Evolutionary conservation across 1,139 yeast species (phyloP).

Genomic region (Meyerozyma smithsonii): DNA sequence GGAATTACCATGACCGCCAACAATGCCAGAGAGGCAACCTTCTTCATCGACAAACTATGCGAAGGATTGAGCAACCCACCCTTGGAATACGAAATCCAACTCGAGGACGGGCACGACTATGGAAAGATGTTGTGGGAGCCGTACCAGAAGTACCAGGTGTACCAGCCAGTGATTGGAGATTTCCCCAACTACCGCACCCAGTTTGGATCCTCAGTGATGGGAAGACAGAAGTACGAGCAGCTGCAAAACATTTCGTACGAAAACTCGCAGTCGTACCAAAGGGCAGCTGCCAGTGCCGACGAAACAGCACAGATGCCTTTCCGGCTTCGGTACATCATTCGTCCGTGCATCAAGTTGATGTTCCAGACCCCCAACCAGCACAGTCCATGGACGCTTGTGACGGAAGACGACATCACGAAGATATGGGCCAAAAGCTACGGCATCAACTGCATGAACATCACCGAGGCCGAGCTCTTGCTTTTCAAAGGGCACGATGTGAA

Average conservation of each 20-base stretch:
- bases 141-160: slow-evolving; percentile 40
- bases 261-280: slow-evolving; percentile 24
- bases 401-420: slow-evolving; percentile 50
- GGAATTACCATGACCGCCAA: slow-evolving; percentile 52
- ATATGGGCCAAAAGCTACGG: slow-evolving; percentile 57
- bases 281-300: slow-evolving; percentile 25
- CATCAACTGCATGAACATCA: slow-evolving; percentile 45
- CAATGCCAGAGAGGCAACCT: slow-evolving; percentile 54
- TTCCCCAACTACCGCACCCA: slow-evolving; percentile 40
- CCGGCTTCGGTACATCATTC: slow-evolving; percentile 43
- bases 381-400: slow-evolving; percentile 44
- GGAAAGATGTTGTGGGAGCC: slow-evolving; percentile 37
- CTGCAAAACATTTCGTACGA: slow-evolving; percentile 31
- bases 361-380: slow-evolving; percentile 36
- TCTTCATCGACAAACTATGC: slow-evolving; percentile 44
- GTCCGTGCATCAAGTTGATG: slow-evolving; percentile 40
- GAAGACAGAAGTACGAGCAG: slow-evolving; percentile 7
- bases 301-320: slow-evolving; percentile 44
- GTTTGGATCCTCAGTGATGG: slow-evolving; percentile 15
- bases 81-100: slow-evolving; percentile 7
- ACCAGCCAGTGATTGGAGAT: slow-evolving; percentile 42
- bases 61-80: slow-evolving; percentile 13
- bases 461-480: slow-evolving; percentile 46
- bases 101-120: slow-evolving; percentile 9
- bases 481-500: slow-evolving; percentile 36